phyloP scores from a whole-genome alignment of 305 asterid species.

The Fraxinus xanthoxyloides region DNA sequence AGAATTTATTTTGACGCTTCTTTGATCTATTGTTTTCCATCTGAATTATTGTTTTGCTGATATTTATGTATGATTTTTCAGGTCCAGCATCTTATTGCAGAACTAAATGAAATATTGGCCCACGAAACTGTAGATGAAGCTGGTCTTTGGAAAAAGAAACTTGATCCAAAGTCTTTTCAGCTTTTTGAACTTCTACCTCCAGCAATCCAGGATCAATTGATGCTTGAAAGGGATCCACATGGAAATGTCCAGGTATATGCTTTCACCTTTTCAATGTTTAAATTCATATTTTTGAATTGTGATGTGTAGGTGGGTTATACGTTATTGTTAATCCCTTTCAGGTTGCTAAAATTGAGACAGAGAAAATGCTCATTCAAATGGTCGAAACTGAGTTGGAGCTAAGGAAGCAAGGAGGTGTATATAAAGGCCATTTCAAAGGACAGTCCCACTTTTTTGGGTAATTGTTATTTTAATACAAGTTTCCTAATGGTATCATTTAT shows the following conservation, averaged over 20 bases:
- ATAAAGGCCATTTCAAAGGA: constrained; percentile 75
- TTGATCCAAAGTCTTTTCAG: constrained; percentile 60
- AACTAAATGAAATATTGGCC: constrained; percentile 93
- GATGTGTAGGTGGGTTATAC: neutral
- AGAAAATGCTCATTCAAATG: constrained; percentile 99
- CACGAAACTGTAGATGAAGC: constrained; percentile 90
- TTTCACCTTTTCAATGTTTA: neutral
- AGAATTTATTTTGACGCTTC: constrained; percentile 11
- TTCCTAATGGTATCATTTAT: neutral
- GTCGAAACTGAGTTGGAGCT: constrained; percentile 87
- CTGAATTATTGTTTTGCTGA: constrained; percentile 5
- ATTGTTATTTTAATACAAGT: neutral
- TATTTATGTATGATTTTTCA: constrained; percentile 36
- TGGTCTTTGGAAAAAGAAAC: constrained; percentile 84
- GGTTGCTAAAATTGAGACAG: constrained; percentile 98
- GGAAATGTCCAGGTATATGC: constrained; percentile 87
- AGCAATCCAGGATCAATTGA: constrained; percentile 87
- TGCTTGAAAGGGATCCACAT: constrained; percentile 99
- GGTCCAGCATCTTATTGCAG: constrained; percentile 94
- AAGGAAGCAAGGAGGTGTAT: constrained; percentile 62
- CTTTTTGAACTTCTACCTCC: constrained; percentile 85
- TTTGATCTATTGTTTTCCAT: neutral
- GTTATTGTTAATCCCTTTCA: constrained; percentile 22
- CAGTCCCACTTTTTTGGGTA: constrained; percentile 98
- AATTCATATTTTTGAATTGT: neutral